phyloP scores from a whole-genome alignment of 345 rosid species.

The Eucalyptus regnans region DNA sequence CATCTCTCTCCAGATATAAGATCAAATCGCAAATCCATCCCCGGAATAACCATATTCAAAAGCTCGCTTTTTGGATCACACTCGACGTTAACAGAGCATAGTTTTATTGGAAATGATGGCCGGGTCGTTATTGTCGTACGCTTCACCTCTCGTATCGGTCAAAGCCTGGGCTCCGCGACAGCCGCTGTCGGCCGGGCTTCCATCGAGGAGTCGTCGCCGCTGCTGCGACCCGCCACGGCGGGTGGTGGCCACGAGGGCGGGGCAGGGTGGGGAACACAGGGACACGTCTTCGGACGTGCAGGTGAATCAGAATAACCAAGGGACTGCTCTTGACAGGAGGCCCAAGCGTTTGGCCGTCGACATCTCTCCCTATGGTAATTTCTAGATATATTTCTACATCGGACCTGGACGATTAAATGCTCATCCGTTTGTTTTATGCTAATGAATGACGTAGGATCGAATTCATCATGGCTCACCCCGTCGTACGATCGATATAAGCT shows the following conservation, averaged over 20 bases:
- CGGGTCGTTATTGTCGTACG: neutral
- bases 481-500: neutral
- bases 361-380: constrained; percentile 46
- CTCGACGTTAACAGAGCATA: neutral
- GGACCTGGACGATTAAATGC: neutral
- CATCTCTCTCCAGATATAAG: neutral
- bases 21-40: neutral
- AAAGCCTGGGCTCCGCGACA: neutral
- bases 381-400: neutral
- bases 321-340: constrained; percentile 18
- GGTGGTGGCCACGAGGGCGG: neutral
- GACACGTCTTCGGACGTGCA: constrained; percentile 41
- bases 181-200: neutral
- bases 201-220: neutral
- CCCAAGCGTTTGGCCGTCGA: constrained; percentile 29
- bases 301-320: constrained; percentile 12
- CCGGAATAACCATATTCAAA: neutral
- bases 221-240: neutral
- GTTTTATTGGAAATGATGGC: neutral
- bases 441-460: neutral
- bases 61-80: neutral
- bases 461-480: neutral
- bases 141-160: neutral
- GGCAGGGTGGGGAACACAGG: neutral
- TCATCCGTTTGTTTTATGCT: neutral